Percentiles rank a stretch among this genome's conserved stretches.
Evolutionary conservation across 2,329 filamentous ascomycete species (phyloP).

Genomic region (Xylaria hypoxylon): DNA sequence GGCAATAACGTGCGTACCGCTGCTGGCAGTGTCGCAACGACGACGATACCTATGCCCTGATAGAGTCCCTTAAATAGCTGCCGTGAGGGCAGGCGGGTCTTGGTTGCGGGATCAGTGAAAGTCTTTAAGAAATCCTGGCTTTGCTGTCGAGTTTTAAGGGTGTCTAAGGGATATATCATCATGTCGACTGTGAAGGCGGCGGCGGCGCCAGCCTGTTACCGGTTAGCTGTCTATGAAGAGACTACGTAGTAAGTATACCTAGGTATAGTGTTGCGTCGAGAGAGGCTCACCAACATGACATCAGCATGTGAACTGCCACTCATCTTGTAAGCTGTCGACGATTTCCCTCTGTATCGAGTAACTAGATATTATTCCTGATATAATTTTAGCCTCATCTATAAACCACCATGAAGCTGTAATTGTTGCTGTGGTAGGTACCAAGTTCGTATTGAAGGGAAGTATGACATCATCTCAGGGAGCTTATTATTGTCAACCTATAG

Average conservation of each 20-base stretch:
- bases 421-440: constrained; percentile 22
- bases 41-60: constrained; percentile 86
- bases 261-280: not conserved
- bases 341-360: not conserved
- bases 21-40: constrained; percentile 84
- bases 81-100: constrained; percentile 61
- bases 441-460: constrained; percentile 8
- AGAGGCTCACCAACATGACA: constrained; percentile 48
- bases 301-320: constrained; percentile 46
- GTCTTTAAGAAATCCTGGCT: constrained; percentile 78
- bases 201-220: constrained; percentile 78
- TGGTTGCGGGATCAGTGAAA: constrained; percentile 69
- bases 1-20: constrained; percentile 55
- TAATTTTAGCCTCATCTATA: not conserved
- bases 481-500: not conserved
- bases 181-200: constrained; percentile 89
- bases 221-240: constrained; percentile 19
- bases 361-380: not conserved
- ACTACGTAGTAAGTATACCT: not conserved
- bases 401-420: not conserved
- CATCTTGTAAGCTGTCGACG: constrained; percentile 37
- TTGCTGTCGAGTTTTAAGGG: constrained; percentile 87
- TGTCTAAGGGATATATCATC: constrained; percentile 88
- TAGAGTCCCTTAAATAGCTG: constrained; percentile 77
- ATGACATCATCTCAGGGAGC: constrained; percentile 32